phyloP scores from a whole-genome alignment of 2,329 filamentous ascomycete genomes.

The Pestalotiopsis sp. region DNA sequence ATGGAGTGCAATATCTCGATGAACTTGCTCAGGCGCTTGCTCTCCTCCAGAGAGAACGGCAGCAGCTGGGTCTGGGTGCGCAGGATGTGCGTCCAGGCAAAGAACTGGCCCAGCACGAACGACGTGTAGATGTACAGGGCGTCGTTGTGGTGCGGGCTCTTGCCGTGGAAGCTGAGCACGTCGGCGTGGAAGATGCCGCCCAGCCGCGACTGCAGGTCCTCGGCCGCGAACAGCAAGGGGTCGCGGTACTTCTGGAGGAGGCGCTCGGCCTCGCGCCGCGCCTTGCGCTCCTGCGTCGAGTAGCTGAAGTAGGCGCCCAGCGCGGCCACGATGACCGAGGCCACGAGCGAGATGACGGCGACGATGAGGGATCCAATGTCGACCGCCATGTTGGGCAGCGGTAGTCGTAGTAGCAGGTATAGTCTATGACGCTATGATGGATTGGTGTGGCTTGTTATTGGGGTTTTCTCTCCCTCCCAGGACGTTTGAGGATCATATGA shows the following conservation, averaged over 20 bases:
- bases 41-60: neutral
- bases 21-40: constrained; percentile 1
- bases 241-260: constrained; percentile 3
- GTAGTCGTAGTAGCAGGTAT: neutral
- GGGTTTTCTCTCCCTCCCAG: neutral
- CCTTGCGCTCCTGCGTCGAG: constrained; percentile 4
- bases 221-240: constrained; percentile 1
- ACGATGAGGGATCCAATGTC: neutral
- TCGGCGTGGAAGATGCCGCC: constrained; percentile 3
- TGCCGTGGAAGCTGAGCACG: constrained; percentile 1
- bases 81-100: constrained; percentile 7
- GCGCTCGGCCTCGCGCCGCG: constrained; percentile 1
- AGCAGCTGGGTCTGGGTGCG: constrained; percentile 1
- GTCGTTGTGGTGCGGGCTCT: neutral
- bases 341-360: constrained; percentile 3
- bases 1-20: neutral
- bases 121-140: constrained; percentile 3
- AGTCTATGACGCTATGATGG: neutral
- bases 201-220: constrained; percentile 3
- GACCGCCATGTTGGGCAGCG: neutral
- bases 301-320: constrained; percentile 2
- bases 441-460: neutral
- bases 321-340: constrained; percentile 2
- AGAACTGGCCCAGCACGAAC: constrained; percentile 6
- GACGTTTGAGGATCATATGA: too few species aligned